Evolutionary conservation across 768 basidiomycete species (phyloP).

Genomic region (Kwoniella newhampshirensis): DNA sequence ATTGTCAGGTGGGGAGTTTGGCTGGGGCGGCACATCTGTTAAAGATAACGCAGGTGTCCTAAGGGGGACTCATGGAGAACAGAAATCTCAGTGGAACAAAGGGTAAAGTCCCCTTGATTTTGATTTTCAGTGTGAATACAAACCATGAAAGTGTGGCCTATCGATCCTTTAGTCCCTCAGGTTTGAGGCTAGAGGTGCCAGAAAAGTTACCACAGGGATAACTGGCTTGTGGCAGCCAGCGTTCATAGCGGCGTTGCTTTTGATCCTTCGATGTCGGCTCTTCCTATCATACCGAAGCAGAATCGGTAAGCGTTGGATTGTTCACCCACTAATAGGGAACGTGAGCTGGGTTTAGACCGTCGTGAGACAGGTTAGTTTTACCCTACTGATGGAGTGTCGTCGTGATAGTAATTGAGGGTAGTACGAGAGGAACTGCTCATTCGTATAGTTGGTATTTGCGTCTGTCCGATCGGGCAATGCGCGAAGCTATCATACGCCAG

Average conservation of each 20-base stretch:
- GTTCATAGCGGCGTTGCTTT: conserved; percentile 81
- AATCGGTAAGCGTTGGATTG: conserved; percentile 78
- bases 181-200: conserved; percentile 78
- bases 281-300: conserved; percentile 79
- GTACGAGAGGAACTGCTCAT: conserved; percentile 80
- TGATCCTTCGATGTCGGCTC: conserved; percentile 79
- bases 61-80: conserved; percentile 76
- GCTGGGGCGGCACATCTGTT: conserved; percentile 77
- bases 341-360: conserved; percentile 73
- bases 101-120: conserved; percentile 78
- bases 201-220: conserved; percentile 78
- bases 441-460: conserved; percentile 79
- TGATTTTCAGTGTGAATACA: conserved; percentile 78
- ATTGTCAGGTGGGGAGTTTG: conserved; percentile 80
- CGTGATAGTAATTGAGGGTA: conserved; percentile 76
- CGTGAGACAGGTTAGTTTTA: conserved; percentile 82
- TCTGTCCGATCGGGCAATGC: conserved; percentile 73
- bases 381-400: conserved; percentile 75
- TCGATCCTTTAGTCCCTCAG: conserved; percentile 77
- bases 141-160: conserved; percentile 81
- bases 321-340: conserved; percentile 75
- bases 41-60: conserved; percentile 77
- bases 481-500: conserved; percentile 79
- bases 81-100: conserved; percentile 78
- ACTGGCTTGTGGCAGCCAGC: conserved; percentile 79